Base-by-base conservation (phyloP, 2,329 filamentous ascomycete species). In the Cladosporium sp. region DNA sequence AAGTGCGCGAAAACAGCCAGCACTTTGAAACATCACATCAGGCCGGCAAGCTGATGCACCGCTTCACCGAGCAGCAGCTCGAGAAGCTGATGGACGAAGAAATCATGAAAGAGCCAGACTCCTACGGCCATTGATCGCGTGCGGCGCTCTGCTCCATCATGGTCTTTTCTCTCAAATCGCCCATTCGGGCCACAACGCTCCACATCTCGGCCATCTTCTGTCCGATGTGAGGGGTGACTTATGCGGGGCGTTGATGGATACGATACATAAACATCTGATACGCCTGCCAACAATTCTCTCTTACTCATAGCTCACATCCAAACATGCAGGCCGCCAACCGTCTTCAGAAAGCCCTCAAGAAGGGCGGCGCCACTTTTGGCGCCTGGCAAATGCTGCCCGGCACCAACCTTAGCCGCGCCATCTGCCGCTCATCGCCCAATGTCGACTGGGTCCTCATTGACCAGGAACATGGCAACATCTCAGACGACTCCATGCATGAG, bases 41-140 rank as follows among this genome's bases (percentile, higher is more conserved):
- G 67, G 88, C 89, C 1, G 78, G 85, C 65, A 93, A 92, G 76
- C 80, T 93, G 57, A 93, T 93, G 90, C 91, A 93, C 76, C 84
- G 89, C 21, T 91, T 93, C 77, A 89, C 85, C 0, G 79, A 84
- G 29, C 85, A 87, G 5, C 85, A 93, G 66, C 85, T 94, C 2
- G 81, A 86, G 67, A 82, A 81, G 21, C 85, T 88, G 75, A 92
- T 93, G 89, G 86, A 92, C 71, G 78, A 83, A 44, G 84, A 74
- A 74, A 70, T 72, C 67, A 50, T 69, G 64, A 65, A 68, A 33
- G 59, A 67, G 18, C 64, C 70, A n/a, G 65, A 67, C 35, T 65
- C 52, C 16, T 66, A 66, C 31, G 57, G 53, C 21, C 44, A 50
- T 53, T 65, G 63, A 65, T 57, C 28, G 8, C 2, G 21, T 40